phyloP scores from a whole-genome alignment of 1,139 yeast species.

The Taphrina populina region DNA sequence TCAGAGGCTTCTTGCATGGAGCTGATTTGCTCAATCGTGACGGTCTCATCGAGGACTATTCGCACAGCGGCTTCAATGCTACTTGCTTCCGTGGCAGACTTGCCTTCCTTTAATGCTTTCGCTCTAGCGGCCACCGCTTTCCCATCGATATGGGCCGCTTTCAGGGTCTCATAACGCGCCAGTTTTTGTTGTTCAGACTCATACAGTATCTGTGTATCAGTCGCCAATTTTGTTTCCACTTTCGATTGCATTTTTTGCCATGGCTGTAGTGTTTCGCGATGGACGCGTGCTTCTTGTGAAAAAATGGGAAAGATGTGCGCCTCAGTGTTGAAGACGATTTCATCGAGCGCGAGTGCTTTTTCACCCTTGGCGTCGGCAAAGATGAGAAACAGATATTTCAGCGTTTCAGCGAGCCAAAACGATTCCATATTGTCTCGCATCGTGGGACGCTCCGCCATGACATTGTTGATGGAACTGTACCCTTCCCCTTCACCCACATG shows the following conservation, averaged over 20 bases:
- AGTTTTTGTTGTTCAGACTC: background rate
- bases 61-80: slow-evolving; percentile 14
- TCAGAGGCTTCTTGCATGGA: slow-evolving; percentile 3
- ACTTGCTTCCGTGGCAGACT: slow-evolving; percentile 3
- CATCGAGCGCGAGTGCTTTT: slow-evolving; percentile 59
- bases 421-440: slow-evolving; percentile 77
- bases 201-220: background rate
- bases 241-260: slow-evolving; percentile 17
- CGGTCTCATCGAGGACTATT: slow-evolving; percentile 9
- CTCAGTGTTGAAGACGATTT: slow-evolving; percentile 83
- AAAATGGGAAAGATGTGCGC: slow-evolving; percentile 89
- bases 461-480: slow-evolving; percentile 69
- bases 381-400: slow-evolving; percentile 78
- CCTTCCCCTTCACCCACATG: slow-evolving; percentile 53
- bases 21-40: slow-evolving; percentile 8
- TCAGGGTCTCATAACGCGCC: slow-evolving; percentile 3
- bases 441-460: slow-evolving; percentile 53
- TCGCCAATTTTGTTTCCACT: slow-evolving; percentile 1
- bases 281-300: background rate
- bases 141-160: slow-evolving; percentile 8
- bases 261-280: slow-evolving; percentile 9
- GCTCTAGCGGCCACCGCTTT: slow-evolving; percentile 16
- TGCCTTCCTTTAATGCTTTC: slow-evolving; percentile 15
- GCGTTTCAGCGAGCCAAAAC: slow-evolving; percentile 92
- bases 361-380: slow-evolving; percentile 59